Evolutionary conservation across 2,329 filamentous ascomycete species (phyloP), one percentile per base, ranked within the genome.

Genomic region (Aspergillus sp.): DNA sequence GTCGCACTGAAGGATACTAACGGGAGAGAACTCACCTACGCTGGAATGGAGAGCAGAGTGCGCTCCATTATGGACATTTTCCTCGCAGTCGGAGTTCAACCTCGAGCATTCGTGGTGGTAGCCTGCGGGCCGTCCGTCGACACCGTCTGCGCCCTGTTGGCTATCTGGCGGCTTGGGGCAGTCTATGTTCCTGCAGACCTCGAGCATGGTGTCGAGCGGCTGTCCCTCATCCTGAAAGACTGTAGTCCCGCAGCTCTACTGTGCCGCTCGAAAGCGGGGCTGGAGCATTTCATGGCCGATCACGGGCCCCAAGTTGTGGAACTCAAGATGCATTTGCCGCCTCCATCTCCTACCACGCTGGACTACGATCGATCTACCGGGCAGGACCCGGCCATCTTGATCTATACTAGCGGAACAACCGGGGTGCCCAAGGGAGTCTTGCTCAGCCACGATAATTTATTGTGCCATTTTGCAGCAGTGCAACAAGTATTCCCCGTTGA

Each of bases 391-490:
- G 38, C 38, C 15, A 8, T 41, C 15, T 17, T 41, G 38, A n/a
- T 57, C 0, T 64, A 54, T 38, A 67, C 63, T 5, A 65, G 65
- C 23, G 63, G 65, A 4, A 59, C 61, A 3, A 67, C 65, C 15
- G 63, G 63, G 1, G 39, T 8, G 2, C 65, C 65, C 5, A 67
- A 67, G 36, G 64, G 64, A 6, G 60, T 66, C 25, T 5, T 55
- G 8, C 11, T 66, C 2, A 59, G 15, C 0, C 61, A 66, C 15
- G 25, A 8, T 3, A 48, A 47, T 41, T 17, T 64, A 2, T 25
- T 27, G 0, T 51, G 39, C 8, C 15, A 58, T 3, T 47, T 61
- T 19, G 41, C 36, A 6, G 54, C n/a, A 5, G 55, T 19, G 38
- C 19, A 5, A 48, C n/a, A 38, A 8, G 11, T 8, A 7, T 60